Evolutionary conservation across 2,329 filamentous ascomycete genomes (phyloP), one percentile per base, ranked within the genome.

Genomic region (Cladorrhinum sp.): DNA sequence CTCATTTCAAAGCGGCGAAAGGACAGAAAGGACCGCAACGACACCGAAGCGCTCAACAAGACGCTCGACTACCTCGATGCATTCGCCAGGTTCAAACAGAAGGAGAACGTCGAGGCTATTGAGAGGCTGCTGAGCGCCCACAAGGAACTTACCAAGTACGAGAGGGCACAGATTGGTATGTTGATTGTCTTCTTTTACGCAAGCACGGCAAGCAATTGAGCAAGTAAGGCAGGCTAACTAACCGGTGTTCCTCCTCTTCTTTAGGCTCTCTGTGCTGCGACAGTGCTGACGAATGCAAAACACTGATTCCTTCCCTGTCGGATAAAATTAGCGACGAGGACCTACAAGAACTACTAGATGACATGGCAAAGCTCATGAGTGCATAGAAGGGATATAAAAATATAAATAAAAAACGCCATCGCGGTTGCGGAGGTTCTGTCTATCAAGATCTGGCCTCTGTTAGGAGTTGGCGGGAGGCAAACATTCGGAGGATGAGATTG

Each of bases 81-180:
- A 65, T 99, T 99, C 77, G 90, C 93, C 18, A 90, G 95, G 36
- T 98, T 98, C 83, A 96, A 96, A 79, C 88, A 93, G 70, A 92
- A 94, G 74, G 91, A 96, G 75, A 95, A 95, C 67, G 90, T 96
- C 72, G 91, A 96, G 77, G 91, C 92, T n/a, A 92, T 98, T 30
- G 92, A 96, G 76, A 86, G 91, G 62, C 80, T 97, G 69, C 83
- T 97, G 65, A 90, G 90, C 67, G 85, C 88, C 61, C 89, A 92
- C 72, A 86, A 86, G 65, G 86, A 92, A 73, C 80, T 99, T 68
- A 90, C 91, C 71, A 90, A 92, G 74, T 98, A 98, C 73, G 95
- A 99, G 82, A 86, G 92, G 70, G 93, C 92, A 50, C 92, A 97
- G 78, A 82, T 98, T 65, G 94, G 92, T 93, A 80, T 62, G 81